phyloP scores from a whole-genome alignment of 2,329 filamentous ascomycete species.

The Claviceps pazoutovae region DNA sequence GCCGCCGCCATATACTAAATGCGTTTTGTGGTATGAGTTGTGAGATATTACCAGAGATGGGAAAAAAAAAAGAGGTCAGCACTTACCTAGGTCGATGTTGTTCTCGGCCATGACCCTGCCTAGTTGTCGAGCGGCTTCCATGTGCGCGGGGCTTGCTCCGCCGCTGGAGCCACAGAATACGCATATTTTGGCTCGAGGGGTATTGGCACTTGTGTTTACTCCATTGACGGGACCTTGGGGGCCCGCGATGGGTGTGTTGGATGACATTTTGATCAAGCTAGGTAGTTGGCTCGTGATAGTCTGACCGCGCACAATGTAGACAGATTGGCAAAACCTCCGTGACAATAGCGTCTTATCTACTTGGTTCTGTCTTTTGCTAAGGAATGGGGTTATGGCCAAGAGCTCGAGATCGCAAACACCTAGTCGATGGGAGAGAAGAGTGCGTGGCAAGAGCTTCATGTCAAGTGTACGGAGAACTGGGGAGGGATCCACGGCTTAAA shows the following conservation, averaged over 20 bases:
- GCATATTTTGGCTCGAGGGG: constrained; percentile 54
- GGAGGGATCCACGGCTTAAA: neutral
- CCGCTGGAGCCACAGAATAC: constrained; percentile 83
- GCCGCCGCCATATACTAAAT: constrained; percentile 77
- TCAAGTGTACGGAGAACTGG: neutral
- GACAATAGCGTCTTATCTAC: neutral
- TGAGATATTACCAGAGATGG: neutral
- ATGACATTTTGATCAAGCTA: constrained; percentile 3
- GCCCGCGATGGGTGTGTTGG: constrained; percentile 7
- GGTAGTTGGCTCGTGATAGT: neutral
- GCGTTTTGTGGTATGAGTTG: neutral
- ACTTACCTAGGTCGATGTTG: constrained; percentile 58
- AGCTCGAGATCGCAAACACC: neutral
- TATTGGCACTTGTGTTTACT: constrained; percentile 6
- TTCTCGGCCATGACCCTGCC: constrained; percentile 60
- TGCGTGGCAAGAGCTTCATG: neutral
- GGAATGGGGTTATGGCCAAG: neutral
- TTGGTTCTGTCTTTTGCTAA: neutral
- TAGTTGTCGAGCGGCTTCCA: constrained; percentile 64
- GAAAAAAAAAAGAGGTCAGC: neutral
- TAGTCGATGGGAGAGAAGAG: neutral
- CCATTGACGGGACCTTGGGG: constrained; percentile 15
- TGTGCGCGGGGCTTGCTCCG: constrained; percentile 59
- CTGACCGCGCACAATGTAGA: neutral
- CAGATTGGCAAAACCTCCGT: neutral